Conservation (phyloP, 2,329 filamentous ascomycete genomes). For the Fusarium pilosicola region DNA sequence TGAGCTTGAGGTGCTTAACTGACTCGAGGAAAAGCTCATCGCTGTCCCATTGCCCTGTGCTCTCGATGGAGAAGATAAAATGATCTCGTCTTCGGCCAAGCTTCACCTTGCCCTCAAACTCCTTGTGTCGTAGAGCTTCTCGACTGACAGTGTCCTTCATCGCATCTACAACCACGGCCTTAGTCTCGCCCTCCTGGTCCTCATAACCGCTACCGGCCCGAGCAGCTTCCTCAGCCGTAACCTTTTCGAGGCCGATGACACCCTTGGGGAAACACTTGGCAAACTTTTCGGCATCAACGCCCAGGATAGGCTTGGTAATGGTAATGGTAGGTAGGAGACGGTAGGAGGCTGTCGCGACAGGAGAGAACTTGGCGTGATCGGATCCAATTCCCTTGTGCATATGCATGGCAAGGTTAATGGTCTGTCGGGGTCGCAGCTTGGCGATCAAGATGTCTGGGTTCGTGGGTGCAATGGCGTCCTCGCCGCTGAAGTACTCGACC, state of each 20-base stretch:
- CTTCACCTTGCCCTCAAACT: constrained; percentile 96
- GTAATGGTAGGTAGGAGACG: constrained; percentile 88
- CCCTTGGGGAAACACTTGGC: constrained; percentile 87
- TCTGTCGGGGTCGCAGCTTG: constrained; percentile 91
- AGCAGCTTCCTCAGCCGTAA: constrained; percentile 73
- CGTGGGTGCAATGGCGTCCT: constrained; percentile 75
- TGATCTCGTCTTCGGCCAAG: constrained; percentile 91
- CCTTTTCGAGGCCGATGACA: constrained; percentile 82
- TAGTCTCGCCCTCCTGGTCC: constrained; percentile 79
- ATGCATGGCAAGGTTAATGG: constrained; percentile 87
- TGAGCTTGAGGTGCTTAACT: constrained; percentile 84
- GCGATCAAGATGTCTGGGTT: constrained; percentile 95
- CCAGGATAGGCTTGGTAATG: constrained; percentile 85
- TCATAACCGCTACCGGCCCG: constrained; percentile 72
- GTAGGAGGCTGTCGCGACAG: constrained; percentile 94
- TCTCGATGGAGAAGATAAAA: constrained; percentile 97
- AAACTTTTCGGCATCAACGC: constrained; percentile 89
- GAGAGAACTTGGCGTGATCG: constrained; percentile 97
- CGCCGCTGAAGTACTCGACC: constrained; percentile 72
- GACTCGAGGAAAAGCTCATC: constrained; percentile 94
- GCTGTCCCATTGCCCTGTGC: constrained; percentile 93
- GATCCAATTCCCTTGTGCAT: constrained; percentile 93
- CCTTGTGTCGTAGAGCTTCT: constrained; percentile 88
- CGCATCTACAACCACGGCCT: constrained; percentile 86
- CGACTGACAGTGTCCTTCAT: constrained; percentile 96